Evolutionary conservation across 2,329 filamentous ascomycete species (phyloP).

Genomic region (Fusarium sp.): DNA sequence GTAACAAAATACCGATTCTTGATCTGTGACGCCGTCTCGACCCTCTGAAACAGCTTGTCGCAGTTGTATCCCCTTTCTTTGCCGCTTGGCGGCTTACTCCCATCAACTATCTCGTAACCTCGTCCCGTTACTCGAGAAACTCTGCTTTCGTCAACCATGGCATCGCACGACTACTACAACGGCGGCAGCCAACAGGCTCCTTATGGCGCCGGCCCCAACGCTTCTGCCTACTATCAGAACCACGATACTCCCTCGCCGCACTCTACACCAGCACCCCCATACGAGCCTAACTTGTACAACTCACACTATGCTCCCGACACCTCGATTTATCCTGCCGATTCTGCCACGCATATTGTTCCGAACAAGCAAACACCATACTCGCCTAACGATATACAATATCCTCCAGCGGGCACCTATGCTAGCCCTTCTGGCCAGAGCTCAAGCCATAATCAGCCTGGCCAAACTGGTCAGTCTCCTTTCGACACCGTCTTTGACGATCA

Average conservation of each 20-base stretch:
- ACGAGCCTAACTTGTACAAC: conserved; percentile 51
- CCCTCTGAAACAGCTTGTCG: conserved; percentile 29
- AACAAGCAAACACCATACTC: conserved; percentile 40
- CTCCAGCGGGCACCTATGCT: conserved; percentile 42
- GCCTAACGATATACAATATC: conserved; percentile 38
- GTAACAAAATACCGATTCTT: conserved; percentile 7
- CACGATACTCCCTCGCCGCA: conserved; percentile 56
- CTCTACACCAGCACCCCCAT: conserved; percentile 54
- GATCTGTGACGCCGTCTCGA: conserved; percentile 12
- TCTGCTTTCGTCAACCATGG: conserved; percentile 57
- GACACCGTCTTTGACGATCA: conserved; percentile 76
- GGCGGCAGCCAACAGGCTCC: conserved; percentile 56
- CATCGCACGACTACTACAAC: conserved; percentile 74
- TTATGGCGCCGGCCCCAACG: conserved; percentile 51
- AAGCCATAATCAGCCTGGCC: conserved; percentile 47
- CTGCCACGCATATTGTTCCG: conserved; percentile 27
- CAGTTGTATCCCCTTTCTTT: conserved; percentile 36
- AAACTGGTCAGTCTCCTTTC: conserved; percentile 65
- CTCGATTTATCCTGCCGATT: conserved; percentile 37
- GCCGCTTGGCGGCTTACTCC: conserved; percentile 35
- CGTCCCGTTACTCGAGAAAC: conserved; percentile 18
- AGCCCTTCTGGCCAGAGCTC: conserved; percentile 42
- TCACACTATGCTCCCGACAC: conserved; percentile 39
- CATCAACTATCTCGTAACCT: conserved; percentile 15
- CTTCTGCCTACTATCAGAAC: conserved; percentile 56